A percentile compares a stretch with the other conserved stretches of the same genome.
Conservation (phyloP, 805 yeast genomes). For the Phaffomyces antillensis region DNA sequence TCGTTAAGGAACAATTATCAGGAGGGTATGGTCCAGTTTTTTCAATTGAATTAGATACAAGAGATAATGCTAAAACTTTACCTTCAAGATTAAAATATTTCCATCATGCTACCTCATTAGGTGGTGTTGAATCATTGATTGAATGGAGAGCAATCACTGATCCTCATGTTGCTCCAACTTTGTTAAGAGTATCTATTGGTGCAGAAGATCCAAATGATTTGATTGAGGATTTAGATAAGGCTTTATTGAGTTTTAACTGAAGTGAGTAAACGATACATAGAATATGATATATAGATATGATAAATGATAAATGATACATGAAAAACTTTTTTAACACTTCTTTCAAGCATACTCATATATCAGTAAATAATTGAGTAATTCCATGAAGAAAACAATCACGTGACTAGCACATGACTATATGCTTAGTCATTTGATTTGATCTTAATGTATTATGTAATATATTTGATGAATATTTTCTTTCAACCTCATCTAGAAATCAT, state of each 20-base stretch:
- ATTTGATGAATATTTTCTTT: too few species aligned
- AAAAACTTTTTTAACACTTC: too few species aligned
- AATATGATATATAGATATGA: too few species aligned
- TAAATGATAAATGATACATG: too few species aligned
- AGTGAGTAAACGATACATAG: neutral
- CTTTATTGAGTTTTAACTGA: conserved; percentile 27
- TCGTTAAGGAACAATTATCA: conserved; percentile 56
- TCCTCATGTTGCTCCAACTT: conserved; percentile 41
- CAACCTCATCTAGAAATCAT: too few species aligned
- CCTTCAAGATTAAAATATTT: conserved; percentile 64
- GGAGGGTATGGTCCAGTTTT: conserved; percentile 74
- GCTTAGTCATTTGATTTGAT: neutral
- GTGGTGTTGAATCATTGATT: conserved; percentile 85
- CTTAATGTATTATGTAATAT: too few species aligned
- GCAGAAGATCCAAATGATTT: conserved; percentile 72
- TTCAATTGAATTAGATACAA: conserved; percentile 45
- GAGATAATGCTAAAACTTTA: conserved; percentile 50
- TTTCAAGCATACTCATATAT: too few species aligned
- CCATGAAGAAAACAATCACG: too few species aligned
- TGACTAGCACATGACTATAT: neutral
- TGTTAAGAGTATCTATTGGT: conserved; percentile 76
- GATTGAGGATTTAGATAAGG: conserved; percentile 64
- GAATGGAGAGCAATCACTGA: conserved; percentile 88
- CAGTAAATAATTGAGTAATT: too few species aligned
- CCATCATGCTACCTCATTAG: conserved; percentile 88